Conservation (phyloP, 805 yeast species). For the Candida pseudofarinosa region DNA sequence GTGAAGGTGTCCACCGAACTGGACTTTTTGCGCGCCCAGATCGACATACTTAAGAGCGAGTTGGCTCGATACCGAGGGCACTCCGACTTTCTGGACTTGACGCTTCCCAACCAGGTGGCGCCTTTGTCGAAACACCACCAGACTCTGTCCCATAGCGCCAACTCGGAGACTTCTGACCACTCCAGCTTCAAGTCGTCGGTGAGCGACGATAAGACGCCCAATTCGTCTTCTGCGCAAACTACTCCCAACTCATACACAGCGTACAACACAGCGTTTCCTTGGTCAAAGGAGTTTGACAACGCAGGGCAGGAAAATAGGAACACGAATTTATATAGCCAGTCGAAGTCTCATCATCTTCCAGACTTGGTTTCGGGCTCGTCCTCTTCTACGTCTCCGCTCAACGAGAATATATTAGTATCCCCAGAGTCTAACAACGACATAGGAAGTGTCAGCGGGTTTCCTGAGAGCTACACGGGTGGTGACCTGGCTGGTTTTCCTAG, state of each 20-base stretch:
- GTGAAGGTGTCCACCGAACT: conserved; percentile 66
- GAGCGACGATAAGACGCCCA: conserved; percentile 3
- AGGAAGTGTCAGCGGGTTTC: conserved; percentile 4
- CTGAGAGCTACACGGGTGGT: conserved; percentile 5
- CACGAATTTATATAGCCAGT: conserved; percentile 3
- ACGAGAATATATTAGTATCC: conserved; percentile 31
- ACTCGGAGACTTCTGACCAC: conserved; percentile 3
- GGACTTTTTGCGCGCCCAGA: conserved; percentile 71
- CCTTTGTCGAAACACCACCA: conserved; percentile 15
- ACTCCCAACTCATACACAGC: conserved; percentile 4
- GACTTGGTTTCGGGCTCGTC: conserved; percentile 36
- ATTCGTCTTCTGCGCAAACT: background rate
- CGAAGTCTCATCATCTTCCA: conserved; percentile 20
- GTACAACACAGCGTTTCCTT: conserved; percentile 55
- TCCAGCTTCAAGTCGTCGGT: conserved; percentile 2
- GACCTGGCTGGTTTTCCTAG: conserved; percentile 5
- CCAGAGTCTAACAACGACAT: conserved; percentile 23
- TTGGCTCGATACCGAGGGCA: conserved; percentile 54
- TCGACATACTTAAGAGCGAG: conserved; percentile 68
- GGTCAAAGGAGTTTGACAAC: conserved; percentile 26
- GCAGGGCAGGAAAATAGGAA: conserved; percentile 1
- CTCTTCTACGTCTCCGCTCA: conserved; percentile 35
- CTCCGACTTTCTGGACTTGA: conserved; percentile 24
- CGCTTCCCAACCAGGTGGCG: conserved; percentile 29
- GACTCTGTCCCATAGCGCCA: conserved; percentile 3